Base-by-base conservation (phyloP, 495 filamentous ascomycete genomes). In the Bacidia rubella region DNA sequence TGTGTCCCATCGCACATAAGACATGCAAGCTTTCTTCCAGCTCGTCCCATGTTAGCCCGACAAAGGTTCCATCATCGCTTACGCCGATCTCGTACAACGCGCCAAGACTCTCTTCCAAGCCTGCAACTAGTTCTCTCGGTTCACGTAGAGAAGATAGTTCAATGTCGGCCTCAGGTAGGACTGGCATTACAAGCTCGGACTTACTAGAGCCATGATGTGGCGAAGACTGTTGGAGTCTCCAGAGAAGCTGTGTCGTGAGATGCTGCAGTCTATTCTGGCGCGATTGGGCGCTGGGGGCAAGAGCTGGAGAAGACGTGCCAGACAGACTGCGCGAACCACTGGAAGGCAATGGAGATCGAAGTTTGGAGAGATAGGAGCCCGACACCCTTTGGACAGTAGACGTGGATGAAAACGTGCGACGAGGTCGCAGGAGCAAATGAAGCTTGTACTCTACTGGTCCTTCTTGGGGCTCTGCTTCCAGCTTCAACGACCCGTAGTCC, bases 21-120 rank as follows among this genome's bases (percentile, higher is more conserved):
- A 83, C 94, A 23, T 73, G 74, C 50, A 97, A 71, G 65, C 87
- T 94, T 65, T 95, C 90, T 48, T 93, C 80, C 66, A 98, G 70
- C 66, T 97, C 92, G 62, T 95, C 89, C 57, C 82, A 76, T 0
- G 85, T 83, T n/a, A 98, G 69, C 1, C 92, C 92, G 40, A 94
- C 82, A 54, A 97, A 83, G 0, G 82, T 86, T 12, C 92, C 92
- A 68, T 96, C 90, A 64, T 98, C 92, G 3, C 89, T 82, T 20
- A 98, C 89, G 0, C 92, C 92, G 62, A 98, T 93, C 67, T 98
- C 93, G 54, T 98, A 98, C 48, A 97, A 64, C 0, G 93, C 93
- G 17, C 92, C 92, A 53, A 85, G 82, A 35, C 87, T 95, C 55
- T 93, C 89, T 63, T 97, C 90, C 2, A 98, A 73, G 1, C 92